A percentile compares a stretch with the other conserved stretches of the same genome.
These are phyloP conservation scores for Francoa sonchifolia DNA, from an alignment of 441 rosid genomes.

Conservation along the genomic window DNA sequence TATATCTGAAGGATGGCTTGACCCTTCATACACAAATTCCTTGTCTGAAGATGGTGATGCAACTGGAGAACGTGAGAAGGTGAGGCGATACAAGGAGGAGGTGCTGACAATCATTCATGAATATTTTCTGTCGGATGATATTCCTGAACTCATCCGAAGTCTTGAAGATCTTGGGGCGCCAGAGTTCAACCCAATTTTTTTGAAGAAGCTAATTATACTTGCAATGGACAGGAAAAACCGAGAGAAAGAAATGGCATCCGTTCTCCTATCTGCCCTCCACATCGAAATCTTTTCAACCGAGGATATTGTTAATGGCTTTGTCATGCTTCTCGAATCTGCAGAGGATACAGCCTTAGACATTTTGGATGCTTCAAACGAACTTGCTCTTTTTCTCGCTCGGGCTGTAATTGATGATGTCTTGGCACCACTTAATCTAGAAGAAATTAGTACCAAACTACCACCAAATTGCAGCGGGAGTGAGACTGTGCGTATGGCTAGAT, in stretches of 20 bases:
- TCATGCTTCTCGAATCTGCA: conserved; percentile 87
- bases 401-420: conserved; percentile 93
- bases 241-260: conserved; percentile 99
- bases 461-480: conserved; percentile 73
- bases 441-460: conserved; percentile 57
- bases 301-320: conserved; percentile 81
- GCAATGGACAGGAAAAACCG: conserved; percentile 97
- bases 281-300: conserved; percentile 88
- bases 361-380: conserved; percentile 93
- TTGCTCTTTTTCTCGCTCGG: conserved; percentile 83
- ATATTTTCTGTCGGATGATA: conserved; percentile 94
- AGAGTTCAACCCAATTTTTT: conserved; percentile 60
- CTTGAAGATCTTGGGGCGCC: conserved; percentile 80
- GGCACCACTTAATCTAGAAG: conserved; percentile 85
- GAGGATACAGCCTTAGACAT: conserved; percentile 96
- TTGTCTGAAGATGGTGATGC: conserved; percentile 27
- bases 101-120: conserved; percentile 73
- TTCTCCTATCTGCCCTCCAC: conserved; percentile 86
- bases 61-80: conserved; percentile 31
- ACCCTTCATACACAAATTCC: conserved; percentile 39
- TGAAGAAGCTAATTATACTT: conserved; percentile 85
- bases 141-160: conserved; percentile 83
- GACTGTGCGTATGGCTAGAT: conserved; percentile 65
- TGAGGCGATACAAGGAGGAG: conserved; percentile 68
- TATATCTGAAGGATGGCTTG: conserved; percentile 84